These are phyloP conservation scores for Hypoxylon sp. DNA, from an alignment of 2,329 filamentous ascomycete genomes.

Conservation along the genomic window DNA sequence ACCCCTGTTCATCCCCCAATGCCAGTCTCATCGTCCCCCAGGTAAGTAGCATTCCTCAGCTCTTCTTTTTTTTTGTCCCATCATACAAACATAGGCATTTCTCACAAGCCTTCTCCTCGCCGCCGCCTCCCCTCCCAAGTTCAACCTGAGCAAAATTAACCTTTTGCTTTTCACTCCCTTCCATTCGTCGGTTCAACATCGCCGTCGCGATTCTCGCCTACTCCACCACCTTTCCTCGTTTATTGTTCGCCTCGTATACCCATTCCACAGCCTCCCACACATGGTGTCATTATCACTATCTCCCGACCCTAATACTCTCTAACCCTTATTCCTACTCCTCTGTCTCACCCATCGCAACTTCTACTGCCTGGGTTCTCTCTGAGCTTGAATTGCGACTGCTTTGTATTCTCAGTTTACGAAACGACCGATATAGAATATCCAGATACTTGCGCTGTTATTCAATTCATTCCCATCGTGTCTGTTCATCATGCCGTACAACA, in stretches of 20 bases:
- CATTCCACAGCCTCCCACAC: not conserved
- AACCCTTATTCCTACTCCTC: constrained; percentile 34
- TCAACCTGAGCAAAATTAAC: constrained; percentile 31
- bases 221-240: constrained; percentile 43
- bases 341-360: constrained; percentile 42
- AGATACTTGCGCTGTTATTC: constrained; percentile 40
- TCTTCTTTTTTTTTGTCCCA: constrained; percentile 39
- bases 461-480: constrained; percentile 38
- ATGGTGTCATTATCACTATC: constrained; percentile 34
- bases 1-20: constrained; percentile 33
- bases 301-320: constrained; percentile 24
- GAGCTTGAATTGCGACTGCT: constrained; percentile 44
- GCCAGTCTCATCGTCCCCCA: constrained; percentile 38
- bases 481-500: constrained; percentile 89
- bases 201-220: constrained; percentile 46
- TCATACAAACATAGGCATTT: constrained; percentile 24
- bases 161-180: constrained; percentile 37
- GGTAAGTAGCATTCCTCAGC: constrained; percentile 37
- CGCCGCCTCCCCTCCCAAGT: constrained; percentile 29
- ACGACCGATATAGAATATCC: constrained; percentile 47
- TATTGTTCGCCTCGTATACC: constrained; percentile 18
- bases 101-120: constrained; percentile 38
- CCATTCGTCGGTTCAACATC: constrained; percentile 45
- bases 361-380: constrained; percentile 34
- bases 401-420: constrained; percentile 49